Conservation (phyloP, 2,329 filamentous ascomycete species). For the Arthroderma uncinatum region DNA sequence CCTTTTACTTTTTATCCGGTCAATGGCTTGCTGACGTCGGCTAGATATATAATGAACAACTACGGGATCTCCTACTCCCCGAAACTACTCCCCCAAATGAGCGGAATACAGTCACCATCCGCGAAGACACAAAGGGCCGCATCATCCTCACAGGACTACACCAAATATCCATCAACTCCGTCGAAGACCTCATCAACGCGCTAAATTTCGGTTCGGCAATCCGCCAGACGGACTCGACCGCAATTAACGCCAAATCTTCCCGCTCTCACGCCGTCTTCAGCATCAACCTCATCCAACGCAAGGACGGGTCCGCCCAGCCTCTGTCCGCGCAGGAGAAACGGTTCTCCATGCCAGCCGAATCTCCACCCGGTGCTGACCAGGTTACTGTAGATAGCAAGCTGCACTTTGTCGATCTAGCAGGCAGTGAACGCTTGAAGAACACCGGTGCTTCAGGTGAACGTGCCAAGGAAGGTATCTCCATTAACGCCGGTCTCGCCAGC, state of each 20-base stretch:
- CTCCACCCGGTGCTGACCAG: slow-evolving; percentile 51
- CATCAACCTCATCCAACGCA: slow-evolving; percentile 77
- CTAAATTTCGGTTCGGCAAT: slow-evolving; percentile 89
- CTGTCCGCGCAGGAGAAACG: slow-evolving; percentile 63
- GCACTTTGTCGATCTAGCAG: slow-evolving; percentile 94
- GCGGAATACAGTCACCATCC: slow-evolving; percentile 71
- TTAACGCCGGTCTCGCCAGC: slow-evolving; percentile 90
- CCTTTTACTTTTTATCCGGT: neutral
- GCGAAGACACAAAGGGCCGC: slow-evolving; percentile 87
- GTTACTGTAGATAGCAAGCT: slow-evolving; percentile 95
- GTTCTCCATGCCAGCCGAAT: slow-evolving; percentile 73
- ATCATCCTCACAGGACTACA: slow-evolving; percentile 86
- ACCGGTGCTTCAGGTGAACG: slow-evolving; percentile 90
- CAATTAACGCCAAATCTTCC: slow-evolving; percentile 94
- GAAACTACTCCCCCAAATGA: slow-evolving; percentile 60
- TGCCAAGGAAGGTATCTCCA: slow-evolving; percentile 92
- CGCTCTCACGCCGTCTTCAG: slow-evolving; percentile 97
- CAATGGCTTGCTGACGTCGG: neutral
- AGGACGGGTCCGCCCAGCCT: slow-evolving; percentile 40
- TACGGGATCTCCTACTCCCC: slow-evolving; percentile 77
- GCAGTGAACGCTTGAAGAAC: slow-evolving; percentile 93
- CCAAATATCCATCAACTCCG: slow-evolving; percentile 78
- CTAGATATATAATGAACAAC: slow-evolving; percentile 92
- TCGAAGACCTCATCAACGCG: slow-evolving; percentile 79
- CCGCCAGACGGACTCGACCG: slow-evolving; percentile 91